Conservation (phyloP, 352 stramenopile species). For the Lagenidium giganteum region DNA sequence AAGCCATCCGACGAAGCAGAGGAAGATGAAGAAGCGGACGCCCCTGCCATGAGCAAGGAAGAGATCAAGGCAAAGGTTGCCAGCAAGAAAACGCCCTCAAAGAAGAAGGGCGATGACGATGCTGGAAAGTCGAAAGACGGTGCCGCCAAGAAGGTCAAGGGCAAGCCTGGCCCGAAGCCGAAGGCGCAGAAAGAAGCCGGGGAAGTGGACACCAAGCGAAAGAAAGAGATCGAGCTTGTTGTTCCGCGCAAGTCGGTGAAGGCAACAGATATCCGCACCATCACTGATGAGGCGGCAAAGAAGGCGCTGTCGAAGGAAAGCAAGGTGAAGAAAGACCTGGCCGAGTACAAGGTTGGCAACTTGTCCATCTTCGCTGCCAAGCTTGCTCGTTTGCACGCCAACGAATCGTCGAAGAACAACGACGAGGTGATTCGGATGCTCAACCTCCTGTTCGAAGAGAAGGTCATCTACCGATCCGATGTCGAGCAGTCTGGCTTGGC, state of each 20-base stretch:
- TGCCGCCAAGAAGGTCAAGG: conserved; percentile 32
- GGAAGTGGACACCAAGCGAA: conserved; percentile 70
- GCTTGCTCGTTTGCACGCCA: conserved; percentile 47
- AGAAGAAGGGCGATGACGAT: conserved; percentile 35
- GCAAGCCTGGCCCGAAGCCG: conserved; percentile 24
- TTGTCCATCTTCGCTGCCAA: conserved; percentile 48
- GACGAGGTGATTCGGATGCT: conserved; percentile 75
- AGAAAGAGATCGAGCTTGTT: conserved; percentile 78
- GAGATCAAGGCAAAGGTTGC: conserved; percentile 76
- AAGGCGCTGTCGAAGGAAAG: conserved; percentile 40
- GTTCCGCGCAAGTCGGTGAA: conserved; percentile 76
- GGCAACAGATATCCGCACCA: conserved; percentile 67
- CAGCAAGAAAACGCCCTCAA: conserved; percentile 55
- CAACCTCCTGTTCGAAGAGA: conserved; percentile 62
- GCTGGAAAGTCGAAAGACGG: conserved; percentile 21
- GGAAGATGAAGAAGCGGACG: conserved; percentile 33
- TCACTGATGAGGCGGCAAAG: conserved; percentile 59
- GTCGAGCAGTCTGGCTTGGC: conserved; percentile 64
- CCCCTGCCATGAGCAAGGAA: conserved; percentile 51
- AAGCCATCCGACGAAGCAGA: conserved; percentile 18
- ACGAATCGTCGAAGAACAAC: conserved; percentile 75
- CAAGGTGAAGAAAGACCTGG: conserved; percentile 59
- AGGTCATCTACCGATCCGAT: conserved; percentile 61
- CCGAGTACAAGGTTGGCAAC: conserved; percentile 61
- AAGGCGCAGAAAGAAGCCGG: conserved; percentile 23